These are phyloP conservation scores for Eragrostis curvula DNA, from an alignment of 176 grass and related monocot species.

Conservation along the genomic window DNA sequence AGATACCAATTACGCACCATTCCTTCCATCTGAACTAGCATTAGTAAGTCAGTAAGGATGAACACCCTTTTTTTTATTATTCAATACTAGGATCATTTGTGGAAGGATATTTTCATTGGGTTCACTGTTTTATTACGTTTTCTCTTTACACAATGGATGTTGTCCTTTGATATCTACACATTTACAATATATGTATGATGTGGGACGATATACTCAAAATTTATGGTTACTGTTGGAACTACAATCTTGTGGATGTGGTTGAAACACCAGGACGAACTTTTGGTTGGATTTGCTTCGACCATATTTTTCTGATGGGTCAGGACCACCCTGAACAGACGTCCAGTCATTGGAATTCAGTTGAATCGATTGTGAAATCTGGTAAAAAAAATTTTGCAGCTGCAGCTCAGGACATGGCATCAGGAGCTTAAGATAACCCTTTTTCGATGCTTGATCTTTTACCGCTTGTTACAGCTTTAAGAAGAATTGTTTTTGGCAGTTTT, in stretches of 20 bases:
- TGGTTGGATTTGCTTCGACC: neutral
- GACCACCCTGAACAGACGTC: neutral
- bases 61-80: constrained; percentile 11
- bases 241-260: neutral
- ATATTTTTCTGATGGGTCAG: neutral
- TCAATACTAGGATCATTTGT: constrained; percentile 25
- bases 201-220: neutral
- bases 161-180: neutral
- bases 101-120: constrained; percentile 1
- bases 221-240: neutral
- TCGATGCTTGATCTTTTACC: constrained; percentile 9
- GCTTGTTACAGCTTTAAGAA: neutral
- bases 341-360: neutral
- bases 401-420: constrained; percentile 11
- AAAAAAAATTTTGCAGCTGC: constrained; percentile 9
- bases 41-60: neutral
- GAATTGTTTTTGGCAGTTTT: neutral
- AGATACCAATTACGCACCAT: neutral
- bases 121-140: neutral
- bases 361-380: neutral
- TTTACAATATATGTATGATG: neutral
- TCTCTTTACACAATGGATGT: neutral
- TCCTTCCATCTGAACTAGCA: neutral
- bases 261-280: neutral
- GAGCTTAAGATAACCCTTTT: constrained; percentile 4